phyloP scores from a whole-genome alignment of 2,329 filamentous ascomycete species.

The Achaetomium macrosporum region DNA sequence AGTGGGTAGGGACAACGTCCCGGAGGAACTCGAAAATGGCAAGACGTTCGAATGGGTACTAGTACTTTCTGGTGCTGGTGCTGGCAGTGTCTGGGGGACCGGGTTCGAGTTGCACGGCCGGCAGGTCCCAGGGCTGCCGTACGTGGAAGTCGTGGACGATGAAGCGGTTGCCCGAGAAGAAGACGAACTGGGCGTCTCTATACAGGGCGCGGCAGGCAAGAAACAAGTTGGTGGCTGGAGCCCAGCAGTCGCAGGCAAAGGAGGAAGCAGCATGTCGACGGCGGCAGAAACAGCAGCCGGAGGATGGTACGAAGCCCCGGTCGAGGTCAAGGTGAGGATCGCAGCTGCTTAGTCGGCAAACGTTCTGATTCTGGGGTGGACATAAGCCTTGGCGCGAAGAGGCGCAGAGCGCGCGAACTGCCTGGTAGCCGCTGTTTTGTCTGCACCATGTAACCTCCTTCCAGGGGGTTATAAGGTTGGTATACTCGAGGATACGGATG shows the following conservation, averaged over 20 bases:
- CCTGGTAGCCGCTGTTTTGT: not conserved
- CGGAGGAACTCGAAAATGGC: slow-evolving; percentile 3
- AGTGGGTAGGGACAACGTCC: not conserved
- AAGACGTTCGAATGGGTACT: slow-evolving; percentile 3
- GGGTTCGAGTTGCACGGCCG: too few species aligned
- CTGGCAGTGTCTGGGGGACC: not conserved
- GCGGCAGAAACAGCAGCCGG: not conserved
- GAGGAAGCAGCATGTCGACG: not conserved
- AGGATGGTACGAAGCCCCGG: not conserved
- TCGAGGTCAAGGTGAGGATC: too few species aligned
- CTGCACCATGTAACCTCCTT: not conserved
- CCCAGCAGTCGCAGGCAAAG: not conserved
- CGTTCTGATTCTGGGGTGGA: too few species aligned
- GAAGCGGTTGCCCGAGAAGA: too few species aligned
- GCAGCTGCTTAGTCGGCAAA: too few species aligned
- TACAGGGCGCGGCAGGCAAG: too few species aligned
- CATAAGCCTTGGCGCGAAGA: too few species aligned
- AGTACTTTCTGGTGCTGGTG: not conserved
- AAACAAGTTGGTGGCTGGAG: too few species aligned
- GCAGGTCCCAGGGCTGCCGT: too few species aligned
- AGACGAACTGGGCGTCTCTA: too few species aligned
- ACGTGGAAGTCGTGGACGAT: too few species aligned
- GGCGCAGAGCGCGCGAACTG: not conserved
- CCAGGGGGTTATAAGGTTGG: not conserved
- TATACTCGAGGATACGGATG: not conserved